These are phyloP conservation scores for Hevea brasiliensis DNA, from an alignment of 345 rosid species.

Conservation along the genomic window DNA sequence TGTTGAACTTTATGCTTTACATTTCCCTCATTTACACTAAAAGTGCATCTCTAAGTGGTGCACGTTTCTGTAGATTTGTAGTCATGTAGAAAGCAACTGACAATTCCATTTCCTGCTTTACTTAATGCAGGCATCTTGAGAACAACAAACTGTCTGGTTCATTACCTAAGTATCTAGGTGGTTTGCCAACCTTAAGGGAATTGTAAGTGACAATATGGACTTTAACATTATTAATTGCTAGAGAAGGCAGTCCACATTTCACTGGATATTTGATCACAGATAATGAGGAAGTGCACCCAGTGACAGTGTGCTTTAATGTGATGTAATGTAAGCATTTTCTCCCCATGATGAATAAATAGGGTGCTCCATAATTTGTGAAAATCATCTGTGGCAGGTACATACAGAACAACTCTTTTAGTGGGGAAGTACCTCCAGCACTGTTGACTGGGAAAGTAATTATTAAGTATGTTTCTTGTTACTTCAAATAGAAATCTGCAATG, in stretches of 20 bases:
- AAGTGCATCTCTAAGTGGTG: background rate
- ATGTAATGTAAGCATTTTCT: background rate
- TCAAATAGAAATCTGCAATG: background rate
- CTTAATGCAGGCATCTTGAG: slow-evolving; percentile 78
- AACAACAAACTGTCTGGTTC: slow-evolving; percentile 73
- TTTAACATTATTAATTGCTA: background rate
- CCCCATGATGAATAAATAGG: background rate
- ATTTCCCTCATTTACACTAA: background rate
- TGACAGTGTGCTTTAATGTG: background rate
- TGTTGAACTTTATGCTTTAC: slow-evolving; percentile 20
- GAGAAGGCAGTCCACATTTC: background rate
- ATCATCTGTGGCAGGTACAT: slow-evolving; percentile 57
- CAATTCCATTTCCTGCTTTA: slow-evolving; percentile 21
- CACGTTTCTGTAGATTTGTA: background rate
- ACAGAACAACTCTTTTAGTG: slow-evolving; percentile 77
- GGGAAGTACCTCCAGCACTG: slow-evolving; percentile 62
- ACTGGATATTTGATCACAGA: background rate
- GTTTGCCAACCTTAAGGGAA: slow-evolving; percentile 70
- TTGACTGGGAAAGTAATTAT: slow-evolving; percentile 55
- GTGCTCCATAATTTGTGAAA: slow-evolving; percentile 3
- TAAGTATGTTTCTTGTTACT: slow-evolving; percentile 37
- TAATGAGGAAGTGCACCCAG: background rate
- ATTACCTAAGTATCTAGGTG: slow-evolving; percentile 68
- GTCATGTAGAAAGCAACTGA: background rate
- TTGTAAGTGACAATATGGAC: slow-evolving; percentile 50